Evolutionary conservation across 495 filamentous ascomycete species (phyloP), one percentile per base, ranked within the genome.

Genomic region (Penicillium arizonense): DNA sequence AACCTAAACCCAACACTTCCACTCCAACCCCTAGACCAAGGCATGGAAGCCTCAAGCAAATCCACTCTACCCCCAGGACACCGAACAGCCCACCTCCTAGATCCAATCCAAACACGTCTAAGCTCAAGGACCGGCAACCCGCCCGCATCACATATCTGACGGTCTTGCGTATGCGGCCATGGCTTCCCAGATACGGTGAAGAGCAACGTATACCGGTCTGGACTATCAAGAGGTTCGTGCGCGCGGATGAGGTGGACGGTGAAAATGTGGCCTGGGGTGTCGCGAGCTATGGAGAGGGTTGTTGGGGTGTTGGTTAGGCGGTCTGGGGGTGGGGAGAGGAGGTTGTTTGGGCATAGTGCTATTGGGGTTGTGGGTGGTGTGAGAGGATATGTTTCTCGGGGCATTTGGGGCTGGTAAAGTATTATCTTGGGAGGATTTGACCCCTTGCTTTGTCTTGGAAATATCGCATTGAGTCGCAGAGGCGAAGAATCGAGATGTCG

Each of bases 291-390:
- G 18, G 47, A 52, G n/a, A 66, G 54, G 1, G 57, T 66, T 11
- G 63, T 66, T 18, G 63, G 57, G 26, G 63, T 61, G 47, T 63
- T 56, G 34, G 60, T 63, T 20, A 66, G 46, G 26, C 57, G 54
- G 47, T 66, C 63, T 49, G 63, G 50, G 2, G 57, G 54, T 21
- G 63, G 60, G 38, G 60, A 50, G 49, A 66, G 57, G 40, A 66
- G 60, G 50, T 66, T 60, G 18, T 57, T 55, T 50, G 49, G 55
- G 3, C 55, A 57, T 5, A 66, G 60, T 23, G 63, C 63, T 56
- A 66, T 51, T 13, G 63, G 63, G 12, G 30, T 37, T 44, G 34
- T 14, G 41, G 50, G 50, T 41, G 50, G 5, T 28, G 21, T 45
- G 41, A 52, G 50, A 21, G 38, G 50, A 10, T 23, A 8, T 23